Evolutionary conservation across 108 stramenopile genomes (phyloP), one percentile per base, ranked within the genome.

Genomic region (Schizochytrium sp.): DNA sequence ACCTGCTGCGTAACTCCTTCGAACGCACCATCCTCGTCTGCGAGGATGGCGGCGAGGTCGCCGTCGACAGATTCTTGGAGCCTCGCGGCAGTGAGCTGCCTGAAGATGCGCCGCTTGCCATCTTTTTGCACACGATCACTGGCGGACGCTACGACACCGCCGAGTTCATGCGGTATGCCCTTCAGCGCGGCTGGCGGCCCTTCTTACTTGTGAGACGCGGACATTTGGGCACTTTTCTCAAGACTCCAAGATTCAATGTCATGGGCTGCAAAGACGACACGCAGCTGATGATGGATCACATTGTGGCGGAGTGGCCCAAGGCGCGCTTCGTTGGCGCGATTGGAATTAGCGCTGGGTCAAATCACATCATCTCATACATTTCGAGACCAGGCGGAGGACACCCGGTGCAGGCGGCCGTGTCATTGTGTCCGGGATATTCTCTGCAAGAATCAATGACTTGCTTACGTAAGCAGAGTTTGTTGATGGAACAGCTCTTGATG

Each of bases 261-360:
- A 21, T 88, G 19, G 87, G 58, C 28, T 88, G 25, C 45, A 59
- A 58, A 5, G 87, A 60, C 87, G 87, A 60, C 87, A 83, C 76
- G 3, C 16, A 8, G 76, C 76, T 83, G 12, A 83, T 83, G 76
- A 28, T 83, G 12, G 12, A 53, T 28, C 45, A 83, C 12, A 28
- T 83, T 47, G 48, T 18, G 6, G 76, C 44, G 1, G 3, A n/a
- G 48, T 83, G 45, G 48, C 76, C 76, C 45, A 53, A 83, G n/a
- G 76, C 51, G 25, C 63, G 63, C 41, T 83, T 83, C 76, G 48
- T 83, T 6, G 76, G 76, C 6, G 23, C 18, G 6, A 23, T 83
- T 12, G 76, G 76, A 1, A 47, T 83, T 16, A 53, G 48, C 51
- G 76, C 76, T 12, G 76, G 76, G 48, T 83, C 76, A 2, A 28